Evolutionary conservation across 305 asterid genomes (phyloP), one percentile per base, ranked within the genome.

Genomic region (Fraxinus paxiana): DNA sequence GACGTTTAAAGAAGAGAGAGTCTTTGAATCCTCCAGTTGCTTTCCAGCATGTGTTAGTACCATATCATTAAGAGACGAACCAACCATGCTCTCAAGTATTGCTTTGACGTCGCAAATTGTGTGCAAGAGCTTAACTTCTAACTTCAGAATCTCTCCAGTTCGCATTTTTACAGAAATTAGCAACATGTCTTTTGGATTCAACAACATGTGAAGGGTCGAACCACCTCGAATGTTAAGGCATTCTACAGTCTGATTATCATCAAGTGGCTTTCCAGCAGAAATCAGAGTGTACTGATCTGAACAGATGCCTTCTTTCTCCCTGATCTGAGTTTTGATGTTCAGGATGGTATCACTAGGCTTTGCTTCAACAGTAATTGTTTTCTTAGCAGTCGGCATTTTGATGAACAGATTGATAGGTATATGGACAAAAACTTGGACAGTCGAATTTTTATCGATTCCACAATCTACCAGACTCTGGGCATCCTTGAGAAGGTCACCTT

Each of bases 171-270:
- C 82, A 17, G 77, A 77, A 76, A 79, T 9, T 54, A 46, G 35
- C 30, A 83, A 33, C 24, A 2, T 17, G 18, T 81, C 43, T 22
- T 69, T 81, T 0, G 81, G 82, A n/a, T 72, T 28, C 20, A 31
- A 34, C 51, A 76, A 48, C 83, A 86, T 78, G n/a, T 86, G 83
- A 76, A 86, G 80, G 2, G 61, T 83, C 30, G 84, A 72, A 43
- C 38, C 48, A 4, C 30, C 26, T n/a, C 20, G 37, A 46, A 81
- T 81, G 17, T 31, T 37, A 20, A 76, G 85, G 69, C 48, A 38
- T 33, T 2, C 71, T 28, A 81, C 77, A 26, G 83, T 82, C 70
- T 5, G 67, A 26, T 83, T 81, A 28, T 73, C 84, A 13, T 84
- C 79, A 63, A 84, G 85, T 8, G 7, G 1, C 74, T 43, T 73